Evolutionary conservation across 352 stramenopile species (phyloP).

Genomic region (Phytophthora lateralis): DNA sequence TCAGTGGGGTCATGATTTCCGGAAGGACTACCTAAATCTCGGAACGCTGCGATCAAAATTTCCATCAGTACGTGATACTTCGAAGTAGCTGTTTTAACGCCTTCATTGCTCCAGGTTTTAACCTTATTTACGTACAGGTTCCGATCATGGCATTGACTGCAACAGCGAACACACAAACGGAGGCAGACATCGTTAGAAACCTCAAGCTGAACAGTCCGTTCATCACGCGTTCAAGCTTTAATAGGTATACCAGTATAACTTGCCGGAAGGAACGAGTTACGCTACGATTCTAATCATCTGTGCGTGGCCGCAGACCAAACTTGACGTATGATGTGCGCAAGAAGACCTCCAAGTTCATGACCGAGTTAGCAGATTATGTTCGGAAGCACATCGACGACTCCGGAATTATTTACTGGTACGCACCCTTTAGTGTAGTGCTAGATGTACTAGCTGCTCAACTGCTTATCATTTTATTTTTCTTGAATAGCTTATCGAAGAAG

Average conservation of each 20-base stretch:
- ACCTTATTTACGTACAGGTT: slow-evolving; percentile 46
- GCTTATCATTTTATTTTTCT: not conserved
- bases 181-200: slow-evolving; percentile 84
- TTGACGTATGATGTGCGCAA: slow-evolving; percentile 86
- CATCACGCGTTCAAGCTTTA: slow-evolving; percentile 85
- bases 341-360: slow-evolving; percentile 83
- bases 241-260: slow-evolving; percentile 49
- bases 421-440: not conserved
- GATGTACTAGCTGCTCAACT: slow-evolving; percentile 2
- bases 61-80: slow-evolving; percentile 71
- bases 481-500: slow-evolving; percentile 81
- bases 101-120: not conserved
- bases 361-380: slow-evolving; percentile 80
- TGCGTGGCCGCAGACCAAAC: slow-evolving; percentile 57
- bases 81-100: not conserved
- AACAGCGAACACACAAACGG: slow-evolving; percentile 85
- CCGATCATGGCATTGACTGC: slow-evolving; percentile 90
- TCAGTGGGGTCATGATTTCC: slow-evolving; percentile 99
- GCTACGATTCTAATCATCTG: slow-evolving; percentile 9
- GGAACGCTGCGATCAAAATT: slow-evolving; percentile 92
- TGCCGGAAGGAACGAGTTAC: not conserved
- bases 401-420: slow-evolving; percentile 90
- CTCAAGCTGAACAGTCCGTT: slow-evolving; percentile 76
- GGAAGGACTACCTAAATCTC: slow-evolving; percentile 98
- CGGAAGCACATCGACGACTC: slow-evolving; percentile 85